These are phyloP conservation scores for Calycina marina DNA, from an alignment of 2,329 filamentous ascomycete species.

Conservation along the genomic window DNA sequence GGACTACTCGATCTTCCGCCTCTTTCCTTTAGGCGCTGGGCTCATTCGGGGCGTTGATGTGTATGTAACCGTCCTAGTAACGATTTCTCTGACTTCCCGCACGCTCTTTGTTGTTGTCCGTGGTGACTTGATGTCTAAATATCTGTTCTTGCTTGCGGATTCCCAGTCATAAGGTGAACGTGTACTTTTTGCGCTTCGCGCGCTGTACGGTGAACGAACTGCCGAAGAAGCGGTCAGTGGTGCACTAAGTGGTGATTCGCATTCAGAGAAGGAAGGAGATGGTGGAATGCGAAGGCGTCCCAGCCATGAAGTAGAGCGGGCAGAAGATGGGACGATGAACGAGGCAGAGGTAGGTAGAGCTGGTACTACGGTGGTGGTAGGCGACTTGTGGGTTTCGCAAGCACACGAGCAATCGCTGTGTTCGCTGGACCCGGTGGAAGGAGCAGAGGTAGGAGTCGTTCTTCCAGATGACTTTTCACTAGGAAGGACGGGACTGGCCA, in stretches of 20 bases:
- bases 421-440: conserved; percentile 28
- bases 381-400: conserved; percentile 35
- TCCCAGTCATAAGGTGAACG: conserved; percentile 71
- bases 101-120: conserved; percentile 45
- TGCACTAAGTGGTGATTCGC: conserved; percentile 40
- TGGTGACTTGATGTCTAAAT: conserved; percentile 41
- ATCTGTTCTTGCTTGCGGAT: conserved; percentile 49
- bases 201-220: conserved; percentile 22
- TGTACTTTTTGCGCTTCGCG: conserved; percentile 41
- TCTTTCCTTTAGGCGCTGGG: conserved; percentile 82
- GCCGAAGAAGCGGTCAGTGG: conserved; percentile 25
- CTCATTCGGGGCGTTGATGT: conserved; percentile 81
- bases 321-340: conserved; percentile 46
- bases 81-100: conserved; percentile 70
- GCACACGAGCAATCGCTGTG: conserved; percentile 42
- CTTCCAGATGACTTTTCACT: conserved; percentile 28
- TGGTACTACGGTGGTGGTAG: conserved; percentile 38
- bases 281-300: conserved; percentile 62
- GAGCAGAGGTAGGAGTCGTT: conserved; percentile 30
- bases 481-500: conserved; percentile 30
- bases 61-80: conserved; percentile 88
- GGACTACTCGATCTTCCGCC: conserved; percentile 54
- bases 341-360: conserved; percentile 31
- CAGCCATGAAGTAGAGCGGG: conserved; percentile 38
- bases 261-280: conserved; percentile 52